Conservation (phyloP, 2,329 filamentous ascomycete species). For the Ophiostoma sp. region DNA sequence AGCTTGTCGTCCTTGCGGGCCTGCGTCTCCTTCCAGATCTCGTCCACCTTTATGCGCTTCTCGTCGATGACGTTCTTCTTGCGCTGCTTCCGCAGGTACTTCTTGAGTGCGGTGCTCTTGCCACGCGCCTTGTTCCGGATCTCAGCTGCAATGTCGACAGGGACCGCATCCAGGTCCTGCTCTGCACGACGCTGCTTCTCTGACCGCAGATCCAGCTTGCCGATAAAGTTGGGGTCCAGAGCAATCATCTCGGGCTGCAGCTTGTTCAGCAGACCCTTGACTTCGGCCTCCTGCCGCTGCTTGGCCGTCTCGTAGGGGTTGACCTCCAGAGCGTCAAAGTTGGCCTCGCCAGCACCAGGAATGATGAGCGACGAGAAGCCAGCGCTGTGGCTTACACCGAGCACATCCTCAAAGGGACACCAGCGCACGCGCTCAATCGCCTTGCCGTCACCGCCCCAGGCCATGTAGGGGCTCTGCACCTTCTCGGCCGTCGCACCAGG, state of each 20-base stretch:
- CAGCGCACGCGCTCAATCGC: slow-evolving; percentile 79
- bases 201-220: slow-evolving; percentile 78
- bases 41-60: slow-evolving; percentile 82
- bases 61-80: slow-evolving; percentile 95
- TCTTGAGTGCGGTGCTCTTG: slow-evolving; percentile 84
- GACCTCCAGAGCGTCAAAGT: slow-evolving; percentile 88
- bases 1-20: slow-evolving; percentile 64
- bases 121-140: slow-evolving; percentile 71
- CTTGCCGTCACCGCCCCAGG: slow-evolving; percentile 84
- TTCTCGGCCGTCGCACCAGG: slow-evolving; percentile 70
- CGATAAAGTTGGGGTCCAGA: slow-evolving; percentile 87
- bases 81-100: slow-evolving; percentile 87
- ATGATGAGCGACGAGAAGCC: slow-evolving; percentile 90
- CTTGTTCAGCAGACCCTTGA: slow-evolving; percentile 89
- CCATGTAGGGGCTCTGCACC: slow-evolving; percentile 86
- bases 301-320: slow-evolving; percentile 95
- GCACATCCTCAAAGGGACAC: slow-evolving; percentile 93
- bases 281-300: slow-evolving; percentile 89
- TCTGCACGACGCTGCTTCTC: slow-evolving; percentile 76
- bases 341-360: slow-evolving; percentile 93
- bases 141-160: slow-evolving; percentile 58
- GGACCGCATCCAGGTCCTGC: slow-evolving; percentile 73
- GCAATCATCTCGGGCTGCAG: slow-evolving; percentile 96
- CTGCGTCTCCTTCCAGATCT: slow-evolving; percentile 72
- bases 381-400: slow-evolving; percentile 74